Base-by-base conservation (phyloP, 2,329 filamentous ascomycete genomes). In the Fonsecaea erecta region DNA sequence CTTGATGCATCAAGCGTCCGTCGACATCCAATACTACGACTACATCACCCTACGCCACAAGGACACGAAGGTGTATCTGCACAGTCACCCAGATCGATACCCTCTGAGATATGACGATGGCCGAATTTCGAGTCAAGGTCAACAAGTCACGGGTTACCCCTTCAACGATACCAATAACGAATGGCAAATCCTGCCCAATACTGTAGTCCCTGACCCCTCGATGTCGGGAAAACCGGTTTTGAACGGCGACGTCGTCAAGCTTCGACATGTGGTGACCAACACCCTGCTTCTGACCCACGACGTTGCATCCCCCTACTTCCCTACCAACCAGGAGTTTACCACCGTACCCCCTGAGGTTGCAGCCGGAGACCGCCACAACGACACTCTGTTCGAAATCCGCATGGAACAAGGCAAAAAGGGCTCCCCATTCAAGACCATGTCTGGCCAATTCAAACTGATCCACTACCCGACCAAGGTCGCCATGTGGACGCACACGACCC, bases 111-210 rank as follows among this genome's bases (percentile, higher is more conserved):
- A 99, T 76, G 95, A 99, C 59, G 95, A 99, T 77, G 95, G 95
- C 43, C 91, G 95, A 76, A 92, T 99, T 73, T 98, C 95, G 53
- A 97, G 93, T 76, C 95, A 99, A 80, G 91, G 95, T 65, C 95
- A 99, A 81, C 95, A 99, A 80, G 93, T 99, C 37, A 99, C 95
- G 24, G 95, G 95, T 59, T 99, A 99, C 76, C 95, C 95, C 1
- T 95, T 92, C 84, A 97, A 98, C 71, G 95, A 99, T 76, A 97
- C 94, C 74, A 99, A 99, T 85, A 99, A 99, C 82, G 87, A 96
- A 75, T 99, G 95, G 95, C 90, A 98, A 78, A 89, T 99, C 70
- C 79, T 98, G 37, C 95, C 95, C 8, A 77, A 84, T 5, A 81
- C 83, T 60, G 75, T 78, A 16, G 71, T 82, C 52, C 68, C 77